These are phyloP conservation scores for Thermothielavioides terrestris DNA, from an alignment of 495 filamentous ascomycete genomes.

Conservation along the genomic window DNA sequence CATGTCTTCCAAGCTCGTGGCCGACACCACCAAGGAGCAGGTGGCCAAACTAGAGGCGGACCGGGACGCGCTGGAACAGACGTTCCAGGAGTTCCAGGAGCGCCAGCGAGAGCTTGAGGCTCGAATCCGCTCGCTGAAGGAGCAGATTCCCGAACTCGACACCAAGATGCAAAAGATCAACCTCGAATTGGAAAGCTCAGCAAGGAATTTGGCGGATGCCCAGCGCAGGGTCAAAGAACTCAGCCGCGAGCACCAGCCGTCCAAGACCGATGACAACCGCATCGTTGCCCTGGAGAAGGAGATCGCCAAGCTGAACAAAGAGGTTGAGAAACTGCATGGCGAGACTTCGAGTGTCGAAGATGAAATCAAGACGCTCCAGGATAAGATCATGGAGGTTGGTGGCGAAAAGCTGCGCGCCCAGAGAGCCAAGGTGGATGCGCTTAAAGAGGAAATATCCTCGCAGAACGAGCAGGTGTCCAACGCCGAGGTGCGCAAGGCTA, in stretches of 20 bases:
- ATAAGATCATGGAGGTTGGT: slow-evolving; percentile 96
- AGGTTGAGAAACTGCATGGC: slow-evolving; percentile 68
- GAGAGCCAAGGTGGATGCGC: slow-evolving; percentile 85
- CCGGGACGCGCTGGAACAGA: slow-evolving; percentile 72
- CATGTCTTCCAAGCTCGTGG: slow-evolving; percentile 91
- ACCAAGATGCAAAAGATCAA: slow-evolving; percentile 87
- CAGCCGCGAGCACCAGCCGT: slow-evolving; percentile 65
- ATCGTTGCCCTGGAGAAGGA: slow-evolving; percentile 64
- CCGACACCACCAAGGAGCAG: slow-evolving; percentile 77
- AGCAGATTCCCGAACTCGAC: slow-evolving; percentile 74
- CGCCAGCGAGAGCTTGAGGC: slow-evolving; percentile 69
- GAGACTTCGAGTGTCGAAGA: slow-evolving; percentile 81
- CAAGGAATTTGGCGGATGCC: slow-evolving; percentile 74
- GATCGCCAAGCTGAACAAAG: slow-evolving; percentile 62
- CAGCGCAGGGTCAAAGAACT: slow-evolving; percentile 78
- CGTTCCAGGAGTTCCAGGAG: slow-evolving; percentile 71
- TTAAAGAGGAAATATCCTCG: slow-evolving; percentile 77
- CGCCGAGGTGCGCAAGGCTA: slow-evolving; percentile 75
- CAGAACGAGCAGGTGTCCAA: slow-evolving; percentile 72
- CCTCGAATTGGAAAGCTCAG: slow-evolving; percentile 80
- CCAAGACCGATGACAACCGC: slow-evolving; percentile 67
- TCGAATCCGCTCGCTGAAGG: slow-evolving; percentile 61
- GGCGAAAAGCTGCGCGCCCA: slow-evolving; percentile 86
- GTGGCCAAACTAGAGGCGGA: slow-evolving; percentile 78
- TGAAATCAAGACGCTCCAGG: slow-evolving; percentile 83